phyloP scores from a whole-genome alignment of 1,284 basidiomycete species.

The Sanghuangporus weigelae region DNA sequence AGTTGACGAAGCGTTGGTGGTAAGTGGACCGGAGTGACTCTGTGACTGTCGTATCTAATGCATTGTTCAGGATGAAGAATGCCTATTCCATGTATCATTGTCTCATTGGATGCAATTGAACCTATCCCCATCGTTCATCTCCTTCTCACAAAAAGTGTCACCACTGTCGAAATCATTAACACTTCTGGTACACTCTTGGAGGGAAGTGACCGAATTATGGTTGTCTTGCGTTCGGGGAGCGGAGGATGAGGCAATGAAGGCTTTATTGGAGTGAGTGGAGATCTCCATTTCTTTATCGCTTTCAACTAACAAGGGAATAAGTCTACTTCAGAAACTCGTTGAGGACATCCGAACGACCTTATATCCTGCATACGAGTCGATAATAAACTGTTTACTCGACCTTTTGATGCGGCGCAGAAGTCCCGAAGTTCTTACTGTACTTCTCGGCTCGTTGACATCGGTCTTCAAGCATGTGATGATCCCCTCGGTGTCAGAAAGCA shows the following conservation, averaged over 20 bases:
- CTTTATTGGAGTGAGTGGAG: constrained; percentile 64
- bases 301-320: constrained; percentile 32
- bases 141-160: constrained; percentile 57
- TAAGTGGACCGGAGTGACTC: constrained; percentile 29
- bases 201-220: constrained; percentile 62
- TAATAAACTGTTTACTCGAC: constrained; percentile 48
- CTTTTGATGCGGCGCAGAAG: constrained; percentile 56
- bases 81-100: constrained; percentile 66
- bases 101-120: constrained; percentile 76
- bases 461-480: constrained; percentile 69
- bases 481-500: constrained; percentile 33
- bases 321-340: constrained; percentile 67
- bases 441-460: constrained; percentile 59
- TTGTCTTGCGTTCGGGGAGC: constrained; percentile 44
- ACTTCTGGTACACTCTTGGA: constrained; percentile 76
- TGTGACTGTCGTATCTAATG: background rate
- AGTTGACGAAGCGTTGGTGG: constrained; percentile 57
- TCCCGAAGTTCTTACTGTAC: constrained; percentile 52
- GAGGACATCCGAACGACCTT: constrained; percentile 73
- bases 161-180: constrained; percentile 73
- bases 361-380: constrained; percentile 47
- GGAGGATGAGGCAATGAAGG: constrained; percentile 64
- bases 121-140: constrained; percentile 70
- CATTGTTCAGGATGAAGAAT: constrained; percentile 55
- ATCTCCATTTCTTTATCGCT: background rate